phyloP scores from a whole-genome alignment of 2,329 filamentous ascomycete species.

The Botrytis medusae region DNA sequence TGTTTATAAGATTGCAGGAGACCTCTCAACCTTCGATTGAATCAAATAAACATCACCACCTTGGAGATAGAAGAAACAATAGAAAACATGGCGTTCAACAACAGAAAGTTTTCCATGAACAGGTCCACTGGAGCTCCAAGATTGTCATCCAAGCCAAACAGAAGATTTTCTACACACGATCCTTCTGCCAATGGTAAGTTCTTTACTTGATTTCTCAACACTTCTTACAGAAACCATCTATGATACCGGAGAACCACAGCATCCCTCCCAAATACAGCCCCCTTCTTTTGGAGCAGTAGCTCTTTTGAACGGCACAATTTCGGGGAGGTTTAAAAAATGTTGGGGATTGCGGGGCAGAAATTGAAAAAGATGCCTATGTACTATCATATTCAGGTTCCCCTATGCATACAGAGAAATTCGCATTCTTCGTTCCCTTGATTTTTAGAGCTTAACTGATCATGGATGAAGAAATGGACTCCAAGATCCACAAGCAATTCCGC shows the following conservation, averaged over 20 bases:
- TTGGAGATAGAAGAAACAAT: background rate
- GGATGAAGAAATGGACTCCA: constrained; percentile 70
- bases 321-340: background rate
- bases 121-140: constrained; percentile 63
- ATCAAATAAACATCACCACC: background rate
- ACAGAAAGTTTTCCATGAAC: constrained; percentile 67
- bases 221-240: background rate
- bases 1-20: background rate
- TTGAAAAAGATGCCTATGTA: background rate
- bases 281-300: background rate
- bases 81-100: constrained; percentile 45
- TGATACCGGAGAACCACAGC: background rate
- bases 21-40: background rate
- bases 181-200: constrained; percentile 56
- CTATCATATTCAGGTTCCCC: background rate
- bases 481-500: constrained; percentile 86
- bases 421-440: background rate
- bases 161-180: constrained; percentile 60
- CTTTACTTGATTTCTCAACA: constrained; percentile 3
- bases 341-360: constrained; percentile 8
- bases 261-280: background rate
- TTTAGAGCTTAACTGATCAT: background rate
- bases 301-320: background rate
- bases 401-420: background rate
- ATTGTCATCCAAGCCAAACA: constrained; percentile 42